Conservation (phyloP, 352 stramenopile genomes). For the Phytophthora podocarpi region DNA sequence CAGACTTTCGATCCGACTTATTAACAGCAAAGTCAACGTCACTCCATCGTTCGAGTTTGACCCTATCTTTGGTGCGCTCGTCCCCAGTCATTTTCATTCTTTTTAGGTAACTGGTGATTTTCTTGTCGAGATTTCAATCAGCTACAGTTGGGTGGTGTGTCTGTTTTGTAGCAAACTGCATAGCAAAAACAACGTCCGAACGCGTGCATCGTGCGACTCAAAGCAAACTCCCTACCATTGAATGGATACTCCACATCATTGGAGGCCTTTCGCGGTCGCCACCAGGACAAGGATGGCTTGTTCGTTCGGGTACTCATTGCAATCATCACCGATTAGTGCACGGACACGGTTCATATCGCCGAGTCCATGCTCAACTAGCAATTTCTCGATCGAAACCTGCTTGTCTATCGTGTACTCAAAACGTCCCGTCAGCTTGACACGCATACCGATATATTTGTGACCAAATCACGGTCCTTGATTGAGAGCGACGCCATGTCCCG, state of each 20-base stretch:
- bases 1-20: too few species aligned
- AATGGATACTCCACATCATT: conserved; percentile 37
- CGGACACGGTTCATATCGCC: conserved; percentile 26
- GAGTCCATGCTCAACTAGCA: conserved; percentile 18
- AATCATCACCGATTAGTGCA: conserved; percentile 3
- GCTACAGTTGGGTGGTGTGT: conserved; percentile 7
- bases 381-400: conserved; percentile 16
- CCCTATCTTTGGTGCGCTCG: too few species aligned
- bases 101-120: conserved; percentile 25
- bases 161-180: conserved; percentile 14
- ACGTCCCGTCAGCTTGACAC: conserved; percentile 17
- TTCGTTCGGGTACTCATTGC: background rate
- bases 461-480: conserved; percentile 32
- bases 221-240: conserved; percentile 34
- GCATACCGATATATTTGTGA: conserved; percentile 32
- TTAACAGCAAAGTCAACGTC: too few species aligned
- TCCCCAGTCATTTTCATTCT: too few species aligned
- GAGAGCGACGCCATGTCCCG: conserved; percentile 14
- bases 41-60: too few species aligned
- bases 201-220: conserved; percentile 37
- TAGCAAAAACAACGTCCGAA: conserved; percentile 34
- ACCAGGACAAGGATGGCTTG: too few species aligned
- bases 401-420: conserved; percentile 26
- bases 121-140: conserved; percentile 24
- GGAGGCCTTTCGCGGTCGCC: conserved; percentile 4